Conservation (phyloP, 768 basidiomycete species). For the Suillus tomentosus region DNA sequence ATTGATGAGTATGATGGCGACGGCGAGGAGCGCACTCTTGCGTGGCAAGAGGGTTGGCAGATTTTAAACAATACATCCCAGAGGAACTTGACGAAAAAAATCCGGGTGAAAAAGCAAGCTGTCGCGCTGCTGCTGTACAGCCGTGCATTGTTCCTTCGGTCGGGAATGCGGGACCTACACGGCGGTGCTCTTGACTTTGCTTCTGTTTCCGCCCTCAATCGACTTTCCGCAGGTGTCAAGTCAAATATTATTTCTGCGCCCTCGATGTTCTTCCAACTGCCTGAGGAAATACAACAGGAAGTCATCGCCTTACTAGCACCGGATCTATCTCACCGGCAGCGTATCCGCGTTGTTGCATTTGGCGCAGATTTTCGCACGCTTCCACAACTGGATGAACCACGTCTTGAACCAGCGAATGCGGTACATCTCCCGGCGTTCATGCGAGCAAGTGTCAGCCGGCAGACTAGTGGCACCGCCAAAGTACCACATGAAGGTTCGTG, state of each 20-base stretch:
- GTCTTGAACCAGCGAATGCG: slow-evolving; percentile 11
- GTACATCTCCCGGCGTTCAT: slow-evolving; percentile 12
- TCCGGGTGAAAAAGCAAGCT: slow-evolving; percentile 46
- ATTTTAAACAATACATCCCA: slow-evolving; percentile 36
- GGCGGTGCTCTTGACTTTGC: background rate
- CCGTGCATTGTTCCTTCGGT: slow-evolving; percentile 50
- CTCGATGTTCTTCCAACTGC: slow-evolving; percentile 45
- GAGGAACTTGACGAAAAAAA: slow-evolving; percentile 47
- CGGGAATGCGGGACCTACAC: slow-evolving; percentile 16
- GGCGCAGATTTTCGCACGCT: slow-evolving; percentile 51
- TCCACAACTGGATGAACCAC: slow-evolving; percentile 33
- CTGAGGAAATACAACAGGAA: slow-evolving; percentile 57
- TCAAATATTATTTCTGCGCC: slow-evolving; percentile 4
- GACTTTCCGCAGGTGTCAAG: slow-evolving; percentile 14
- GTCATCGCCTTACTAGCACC: slow-evolving; percentile 62
- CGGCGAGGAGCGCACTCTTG: slow-evolving; percentile 28
- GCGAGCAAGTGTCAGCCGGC: slow-evolving; percentile 15
- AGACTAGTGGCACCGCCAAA: slow-evolving; percentile 13
- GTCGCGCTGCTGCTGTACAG: slow-evolving; percentile 51
- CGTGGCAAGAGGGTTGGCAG: slow-evolving; percentile 35
- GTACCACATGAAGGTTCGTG: slow-evolving; percentile 33
- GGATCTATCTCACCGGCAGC: slow-evolving; percentile 55
- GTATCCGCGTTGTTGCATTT: slow-evolving; percentile 52
- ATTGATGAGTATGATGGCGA: slow-evolving; percentile 30
- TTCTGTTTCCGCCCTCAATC: slow-evolving; percentile 12